Percentiles rank a stretch among this genome's conserved stretches.
phyloP scores from a whole-genome alignment of 805 yeast genomes.

The Pichia cabralensis region DNA sequence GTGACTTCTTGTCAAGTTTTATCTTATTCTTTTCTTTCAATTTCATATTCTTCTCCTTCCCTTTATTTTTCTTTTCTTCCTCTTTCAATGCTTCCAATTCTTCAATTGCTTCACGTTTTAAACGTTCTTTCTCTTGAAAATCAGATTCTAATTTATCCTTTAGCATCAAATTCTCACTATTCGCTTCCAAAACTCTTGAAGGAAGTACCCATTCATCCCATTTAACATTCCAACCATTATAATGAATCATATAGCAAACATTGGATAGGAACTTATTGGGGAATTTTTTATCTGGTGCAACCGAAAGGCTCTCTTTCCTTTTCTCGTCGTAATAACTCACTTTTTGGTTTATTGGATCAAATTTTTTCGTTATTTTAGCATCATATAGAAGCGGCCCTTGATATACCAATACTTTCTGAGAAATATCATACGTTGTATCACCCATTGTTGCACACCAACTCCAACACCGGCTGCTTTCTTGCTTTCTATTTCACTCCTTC shows the following conservation, averaged over 20 bases:
- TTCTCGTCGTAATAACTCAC: slow-evolving; percentile 23
- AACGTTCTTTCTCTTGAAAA: slow-evolving; percentile 3
- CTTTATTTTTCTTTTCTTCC: background rate
- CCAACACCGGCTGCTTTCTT: no score
- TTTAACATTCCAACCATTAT: slow-evolving; percentile 89
- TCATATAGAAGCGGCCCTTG: slow-evolving; percentile 89
- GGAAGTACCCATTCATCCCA: slow-evolving; percentile 95
- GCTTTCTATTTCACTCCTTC: no score
- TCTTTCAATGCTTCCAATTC: slow-evolving; percentile 1
- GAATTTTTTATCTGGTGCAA: slow-evolving; percentile 16
- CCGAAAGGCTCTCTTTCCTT: slow-evolving; percentile 30
- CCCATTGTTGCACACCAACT: no score
- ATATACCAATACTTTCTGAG: slow-evolving; percentile 53
- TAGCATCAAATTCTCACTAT: slow-evolving; percentile 54
- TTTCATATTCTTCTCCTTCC: background rate
- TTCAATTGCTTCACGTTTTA: no score
- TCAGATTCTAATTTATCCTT: slow-evolving; percentile 45
- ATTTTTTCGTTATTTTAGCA: slow-evolving; percentile 64
- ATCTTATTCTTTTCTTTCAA: background rate
- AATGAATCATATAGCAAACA: slow-evolving; percentile 58
- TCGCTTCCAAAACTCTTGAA: slow-evolving; percentile 57
- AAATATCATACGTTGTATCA: slow-evolving; percentile 10
- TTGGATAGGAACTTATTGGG: slow-evolving; percentile 12
- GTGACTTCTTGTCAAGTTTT: no score
- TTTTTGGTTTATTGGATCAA: slow-evolving; percentile 40